Percentiles rank a stretch among this genome's conserved stretches.
These are phyloP conservation scores for Alternaria viburni DNA, from an alignment of 2,329 filamentous ascomycete genomes.

Conservation along the genomic window DNA sequence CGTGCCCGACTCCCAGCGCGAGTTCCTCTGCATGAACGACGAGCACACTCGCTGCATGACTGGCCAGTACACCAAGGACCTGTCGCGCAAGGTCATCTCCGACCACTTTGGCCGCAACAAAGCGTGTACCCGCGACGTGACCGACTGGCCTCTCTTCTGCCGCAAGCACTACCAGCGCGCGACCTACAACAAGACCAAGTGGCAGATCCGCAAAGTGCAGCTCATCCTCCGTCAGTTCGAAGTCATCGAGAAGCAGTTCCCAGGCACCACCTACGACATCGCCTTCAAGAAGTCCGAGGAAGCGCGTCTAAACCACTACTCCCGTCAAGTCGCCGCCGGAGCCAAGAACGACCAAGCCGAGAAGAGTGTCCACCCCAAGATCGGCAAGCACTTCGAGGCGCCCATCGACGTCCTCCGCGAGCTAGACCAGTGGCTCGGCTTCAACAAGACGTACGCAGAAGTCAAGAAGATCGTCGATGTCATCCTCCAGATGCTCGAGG, in stretches of 20 bases:
- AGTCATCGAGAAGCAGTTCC: constrained; percentile 37
- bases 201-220: constrained; percentile 43
- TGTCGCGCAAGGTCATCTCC: constrained; percentile 49
- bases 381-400: constrained; percentile 39
- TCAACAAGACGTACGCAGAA: constrained; percentile 23
- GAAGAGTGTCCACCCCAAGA: constrained; percentile 12
- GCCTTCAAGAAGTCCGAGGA: constrained; percentile 46
- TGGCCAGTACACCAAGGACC: constrained; percentile 40
- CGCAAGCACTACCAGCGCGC: constrained; percentile 52
- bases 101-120: constrained; percentile 51
- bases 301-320: constrained; percentile 39
- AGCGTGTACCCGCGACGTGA: constrained; percentile 39
- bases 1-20: constrained; percentile 21
- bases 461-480: constrained; percentile 30
- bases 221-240: constrained; percentile 44
- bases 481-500: constrained; percentile 39
- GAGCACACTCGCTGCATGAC: constrained; percentile 38
- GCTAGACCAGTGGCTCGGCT: constrained; percentile 31
- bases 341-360: constrained; percentile 13
- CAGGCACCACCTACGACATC: constrained; percentile 41
- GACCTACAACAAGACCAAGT: constrained; percentile 44
- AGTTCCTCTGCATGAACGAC: constrained; percentile 44
- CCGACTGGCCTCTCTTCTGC: constrained; percentile 45
- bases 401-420: constrained; percentile 43
- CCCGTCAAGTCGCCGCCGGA: constrained; percentile 28